A percentile compares a stretch with the other conserved stretches of the same genome.
These are phyloP conservation scores for Morella rubra DNA, from an alignment of 306 rosid species.

Conservation along the genomic window DNA sequence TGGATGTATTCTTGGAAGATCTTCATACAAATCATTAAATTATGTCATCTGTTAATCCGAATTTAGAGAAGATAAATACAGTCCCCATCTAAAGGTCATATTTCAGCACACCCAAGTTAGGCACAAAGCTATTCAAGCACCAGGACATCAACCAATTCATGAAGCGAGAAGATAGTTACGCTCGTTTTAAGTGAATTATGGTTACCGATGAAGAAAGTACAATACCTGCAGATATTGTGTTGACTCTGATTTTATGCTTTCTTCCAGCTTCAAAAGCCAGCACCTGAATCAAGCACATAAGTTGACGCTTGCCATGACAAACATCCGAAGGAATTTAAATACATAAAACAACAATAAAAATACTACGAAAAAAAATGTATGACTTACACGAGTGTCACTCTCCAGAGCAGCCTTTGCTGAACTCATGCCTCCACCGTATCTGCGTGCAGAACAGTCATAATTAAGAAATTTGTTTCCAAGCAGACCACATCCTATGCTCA, in stretches of 20 bases:
- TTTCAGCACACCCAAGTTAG: neutral
- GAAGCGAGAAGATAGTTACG: neutral
- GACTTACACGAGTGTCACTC: conserved; percentile 84
- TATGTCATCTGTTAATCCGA: neutral
- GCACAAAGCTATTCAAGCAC: neutral
- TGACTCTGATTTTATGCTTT: conserved; percentile 77
- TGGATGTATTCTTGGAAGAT: neutral
- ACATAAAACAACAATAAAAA: neutral
- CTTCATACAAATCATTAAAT: neutral
- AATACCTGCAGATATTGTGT: conserved; percentile 87
- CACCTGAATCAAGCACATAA: conserved; percentile 43
- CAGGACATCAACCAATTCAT: neutral
- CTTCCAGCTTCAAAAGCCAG: conserved; percentile 99
- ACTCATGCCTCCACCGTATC: conserved; percentile 99
- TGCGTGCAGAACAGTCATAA: conserved; percentile 34
- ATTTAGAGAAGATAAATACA: neutral
- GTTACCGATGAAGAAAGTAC: neutral
- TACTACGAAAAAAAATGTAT: too few relatives aligned
- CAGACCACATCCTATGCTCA: neutral
- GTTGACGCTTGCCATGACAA: neutral
- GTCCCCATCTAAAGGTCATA: neutral
- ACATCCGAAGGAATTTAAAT: neutral
- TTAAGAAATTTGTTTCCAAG: neutral
- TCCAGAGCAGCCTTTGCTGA: conserved; percentile 98
- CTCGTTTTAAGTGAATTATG: neutral